Evolutionary conservation across 345 rosid species (phyloP), one percentile per base, ranked within the genome.

Genomic region (Odontarrhena argentea): DNA sequence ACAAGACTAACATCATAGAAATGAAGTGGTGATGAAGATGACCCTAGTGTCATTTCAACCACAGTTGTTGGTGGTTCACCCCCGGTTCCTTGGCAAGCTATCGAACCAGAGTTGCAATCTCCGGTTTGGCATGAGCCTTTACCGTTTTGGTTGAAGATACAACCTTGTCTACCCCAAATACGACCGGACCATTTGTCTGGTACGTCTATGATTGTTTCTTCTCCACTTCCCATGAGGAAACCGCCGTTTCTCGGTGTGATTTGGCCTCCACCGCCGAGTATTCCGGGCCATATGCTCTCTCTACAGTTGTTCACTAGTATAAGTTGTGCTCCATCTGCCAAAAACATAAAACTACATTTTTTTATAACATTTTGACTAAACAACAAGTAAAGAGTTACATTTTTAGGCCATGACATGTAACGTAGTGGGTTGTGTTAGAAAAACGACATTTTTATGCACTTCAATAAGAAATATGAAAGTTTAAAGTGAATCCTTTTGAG

Each of bases 1-100:
- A 93, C 98, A 11, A 93, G 75, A 47, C 97, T 89, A 1, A 93
- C 98, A 67, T 93, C 97, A n/a, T 93, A 93, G 88, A 84, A 93
- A 71, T 93, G 97, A 22, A 93, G 68, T 0, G 97, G 92, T 0
- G 97, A 89, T 43, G 78, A 50, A 0, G 81, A 50, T 8, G 96
- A 8, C 0, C 96, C 96, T 1, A 90, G 80, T 1, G 98, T 93
- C 96, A 93, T 93, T 76, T 93, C 97, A 4, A 93, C 87, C 22
- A 92, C 81, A 0, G 96, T 89, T 18, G 96, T 85, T 0, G 98
- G 98, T 0, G 98, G 97, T 3, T 9, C 58, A 7, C 98, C 98
- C 0, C 85, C 89, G 3, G 35, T 72, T 56, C 98, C 94, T 40
- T 53, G 79, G 51, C 96, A 89, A n/a, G 30, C 83, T 59, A 90